Evolutionary conservation across 2,329 filamentous ascomycete genomes (phyloP), one percentile per base, ranked within the genome.

Genomic region (Pestalotiopsis sp.): DNA sequence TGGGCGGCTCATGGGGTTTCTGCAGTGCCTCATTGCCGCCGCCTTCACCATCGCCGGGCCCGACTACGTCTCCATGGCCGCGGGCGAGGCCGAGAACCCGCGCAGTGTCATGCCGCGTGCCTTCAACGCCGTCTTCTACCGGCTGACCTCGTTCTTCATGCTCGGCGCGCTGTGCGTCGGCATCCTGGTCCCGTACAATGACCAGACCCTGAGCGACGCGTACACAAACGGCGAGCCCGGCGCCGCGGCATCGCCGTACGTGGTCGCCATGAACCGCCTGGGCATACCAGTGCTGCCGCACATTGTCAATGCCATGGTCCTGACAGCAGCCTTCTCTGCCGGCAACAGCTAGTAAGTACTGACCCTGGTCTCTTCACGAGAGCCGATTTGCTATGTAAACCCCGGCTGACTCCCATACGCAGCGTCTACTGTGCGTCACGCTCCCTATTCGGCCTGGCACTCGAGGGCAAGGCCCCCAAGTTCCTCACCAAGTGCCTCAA

Each of bases 61-160:
- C 0, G 87, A 89, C 71, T 89, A 89, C 73, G 85, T 91, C 68
- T 79, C 82, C 5, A 85, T 86, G 85, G 83, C 86, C 4, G 91
- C 91, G 2, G 91, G 89, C 20, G 92, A 94, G 77, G 86, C 91
- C 0, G 86, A 91, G 73, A 91, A 93, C 71, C 91, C 92, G 0
- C 88, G 91, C 17, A 80, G 80, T 20, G 86, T 91, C 22, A 88
- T 96, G 78, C 92, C 92, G 0, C 88, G 86, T 55, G 92, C 92
- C 1, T 94, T 89, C 79, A 93, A 93, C 69, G 89, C 91, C 62
- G 92, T 94, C 1, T 94, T 94, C 77, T 94, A 92, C 78, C 90
- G 93, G 39, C 81, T 95, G 39, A 91, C 91, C 0, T 81, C 87
- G 1, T 94, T 95, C 78, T 94, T 94, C 79, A 86, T 93, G 52